phyloP scores from a whole-genome alignment of 2,329 filamentous ascomycete species.

The Penicillium verrucosum region DNA sequence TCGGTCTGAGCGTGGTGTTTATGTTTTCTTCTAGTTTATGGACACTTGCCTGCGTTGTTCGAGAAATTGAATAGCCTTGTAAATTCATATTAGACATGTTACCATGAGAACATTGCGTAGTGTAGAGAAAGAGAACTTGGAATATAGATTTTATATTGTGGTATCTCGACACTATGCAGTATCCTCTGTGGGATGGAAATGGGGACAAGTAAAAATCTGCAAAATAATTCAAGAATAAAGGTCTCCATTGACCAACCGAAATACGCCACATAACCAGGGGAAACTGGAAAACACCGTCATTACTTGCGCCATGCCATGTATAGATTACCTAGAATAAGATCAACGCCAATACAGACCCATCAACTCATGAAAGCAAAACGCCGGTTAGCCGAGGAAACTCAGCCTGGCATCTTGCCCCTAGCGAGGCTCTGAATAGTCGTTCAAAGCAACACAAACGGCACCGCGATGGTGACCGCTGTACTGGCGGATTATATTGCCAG shows the following conservation, averaged over 20 bases:
- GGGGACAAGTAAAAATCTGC: neutral
- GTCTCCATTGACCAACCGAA: neutral
- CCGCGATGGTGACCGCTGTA: conserved; percentile 94
- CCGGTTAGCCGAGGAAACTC: neutral
- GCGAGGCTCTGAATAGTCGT: conserved; percentile 65
- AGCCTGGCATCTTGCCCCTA: conserved; percentile 14
- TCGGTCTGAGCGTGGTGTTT: conserved; percentile 4
- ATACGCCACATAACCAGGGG: neutral
- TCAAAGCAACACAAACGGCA: conserved; percentile 86
- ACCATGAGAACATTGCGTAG: neutral
- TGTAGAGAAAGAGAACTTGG: neutral
- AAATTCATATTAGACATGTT: neutral
- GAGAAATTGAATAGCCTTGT: neutral
- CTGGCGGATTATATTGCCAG: conserved; percentile 85
- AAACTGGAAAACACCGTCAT: neutral
- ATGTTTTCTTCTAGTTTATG: neutral
- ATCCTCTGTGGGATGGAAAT: neutral
- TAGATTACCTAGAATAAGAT: conserved; percentile 8
- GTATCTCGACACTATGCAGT: neutral
- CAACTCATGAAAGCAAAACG: neutral
- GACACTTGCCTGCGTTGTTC: neutral
- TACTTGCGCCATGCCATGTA: conserved; percentile 5
- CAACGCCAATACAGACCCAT: conserved; percentile 3
- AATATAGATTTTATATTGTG: neutral
- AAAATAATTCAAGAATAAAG: neutral